Evolutionary conservation across 1,139 yeast genomes (phyloP).

Genomic region (Kodamaea suecica): DNA sequence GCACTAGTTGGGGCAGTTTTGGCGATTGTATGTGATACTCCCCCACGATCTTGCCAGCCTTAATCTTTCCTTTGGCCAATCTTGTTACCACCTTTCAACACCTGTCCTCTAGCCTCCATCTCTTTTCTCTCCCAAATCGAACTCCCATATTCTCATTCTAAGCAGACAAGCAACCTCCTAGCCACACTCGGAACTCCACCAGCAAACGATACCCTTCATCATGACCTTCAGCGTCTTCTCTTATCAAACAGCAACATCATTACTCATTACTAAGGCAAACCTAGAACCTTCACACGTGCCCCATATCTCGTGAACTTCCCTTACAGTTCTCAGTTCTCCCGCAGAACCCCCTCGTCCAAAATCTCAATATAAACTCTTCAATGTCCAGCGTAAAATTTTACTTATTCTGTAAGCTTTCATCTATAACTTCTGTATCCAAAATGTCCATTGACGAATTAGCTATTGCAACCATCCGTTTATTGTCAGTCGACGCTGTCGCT

Average conservation of each 20-base stretch:
- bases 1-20: too few species aligned
- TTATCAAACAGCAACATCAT: too few species aligned
- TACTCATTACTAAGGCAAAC: too few species aligned
- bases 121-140: too few species aligned
- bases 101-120: too few species aligned
- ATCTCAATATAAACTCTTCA: not conserved
- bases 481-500: conserved; percentile 85
- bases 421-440: not conserved
- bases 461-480: conserved; percentile 83
- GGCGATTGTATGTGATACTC: too few species aligned
- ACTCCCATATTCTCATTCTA: too few species aligned
- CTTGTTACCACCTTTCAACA: too few species aligned
- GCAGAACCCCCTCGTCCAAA: conserved; percentile 3
- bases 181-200: not conserved
- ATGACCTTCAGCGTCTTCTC: too few species aligned
- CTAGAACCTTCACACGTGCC: not conserved
- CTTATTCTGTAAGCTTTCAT: not conserved
- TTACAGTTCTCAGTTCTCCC: conserved; percentile 1
- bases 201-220: not conserved
- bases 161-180: not conserved
- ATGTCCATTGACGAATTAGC: conserved; percentile 62
- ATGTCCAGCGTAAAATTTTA: not conserved
- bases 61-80: too few species aligned
- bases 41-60: too few species aligned
- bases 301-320: not conserved